Evolutionary conservation across 2,329 filamentous ascomycete genomes (phyloP).

Genomic region (Botrytis tulipae): DNA sequence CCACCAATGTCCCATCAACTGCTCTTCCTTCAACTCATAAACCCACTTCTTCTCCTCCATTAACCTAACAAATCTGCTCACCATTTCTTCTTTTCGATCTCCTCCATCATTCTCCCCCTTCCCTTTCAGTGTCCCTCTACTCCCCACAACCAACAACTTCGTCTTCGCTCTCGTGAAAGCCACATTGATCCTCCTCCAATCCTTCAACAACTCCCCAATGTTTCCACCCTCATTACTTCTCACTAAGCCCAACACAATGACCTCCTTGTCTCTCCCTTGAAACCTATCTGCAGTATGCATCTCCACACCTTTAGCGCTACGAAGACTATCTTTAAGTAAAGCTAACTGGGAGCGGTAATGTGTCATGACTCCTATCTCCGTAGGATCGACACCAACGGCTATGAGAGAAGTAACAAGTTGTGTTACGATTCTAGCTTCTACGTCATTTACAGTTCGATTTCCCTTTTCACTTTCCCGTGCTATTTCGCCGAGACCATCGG

Average conservation of each 20-base stretch:
- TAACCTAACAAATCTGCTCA: slow-evolving; percentile 71
- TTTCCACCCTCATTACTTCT: slow-evolving; percentile 77
- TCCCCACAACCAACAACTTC: slow-evolving; percentile 87
- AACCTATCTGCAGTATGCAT: slow-evolving; percentile 98
- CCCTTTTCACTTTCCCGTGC: slow-evolving; percentile 74
- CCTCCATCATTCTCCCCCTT: slow-evolving; percentile 51
- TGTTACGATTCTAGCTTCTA: slow-evolving; percentile 74
- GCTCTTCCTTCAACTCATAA: slow-evolving; percentile 65
- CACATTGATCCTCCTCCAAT: slow-evolving; percentile 93
- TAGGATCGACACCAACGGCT: slow-evolving; percentile 67
- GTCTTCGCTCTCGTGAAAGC: slow-evolving; percentile 90
- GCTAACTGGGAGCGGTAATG: slow-evolving; percentile 93
- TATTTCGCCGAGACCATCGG: slow-evolving; percentile 65
- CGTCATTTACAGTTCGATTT: slow-evolving; percentile 81
- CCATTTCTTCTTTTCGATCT: slow-evolving; percentile 60
- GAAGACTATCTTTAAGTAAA: slow-evolving; percentile 71
- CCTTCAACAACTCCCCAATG: slow-evolving; percentile 88
- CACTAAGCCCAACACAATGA: slow-evolving; percentile 83
- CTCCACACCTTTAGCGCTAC: slow-evolving; percentile 65
- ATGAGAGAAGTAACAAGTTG: slow-evolving; percentile 82
- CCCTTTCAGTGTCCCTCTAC: slow-evolving; percentile 69
- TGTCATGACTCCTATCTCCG: slow-evolving; percentile 90
- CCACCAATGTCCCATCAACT: slow-evolving; percentile 66
- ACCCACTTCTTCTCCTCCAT: slow-evolving; percentile 81
- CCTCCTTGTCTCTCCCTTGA: slow-evolving; percentile 93